phyloP scores from a whole-genome alignment of 2,329 filamentous ascomycete genomes.

The Cadophora sp. region DNA sequence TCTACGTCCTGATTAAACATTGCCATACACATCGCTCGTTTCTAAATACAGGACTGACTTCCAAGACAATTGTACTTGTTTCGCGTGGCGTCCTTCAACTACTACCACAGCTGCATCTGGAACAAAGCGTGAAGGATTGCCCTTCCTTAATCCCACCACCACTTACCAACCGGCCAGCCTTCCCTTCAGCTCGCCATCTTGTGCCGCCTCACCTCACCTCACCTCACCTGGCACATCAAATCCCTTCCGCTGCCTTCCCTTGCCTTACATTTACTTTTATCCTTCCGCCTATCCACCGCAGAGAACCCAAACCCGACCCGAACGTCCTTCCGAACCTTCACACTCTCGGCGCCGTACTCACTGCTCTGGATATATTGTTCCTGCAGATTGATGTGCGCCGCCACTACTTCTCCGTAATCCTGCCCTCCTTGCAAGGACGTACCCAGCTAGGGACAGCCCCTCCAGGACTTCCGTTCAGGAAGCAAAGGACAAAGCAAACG shows the following conservation, averaged over 20 bases:
- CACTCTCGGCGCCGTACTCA: background rate
- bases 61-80: background rate
- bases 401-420: slow-evolving; percentile 10
- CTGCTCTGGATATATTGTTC: slow-evolving; percentile 7
- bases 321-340: background rate
- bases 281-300: background rate
- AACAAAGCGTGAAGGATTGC: slow-evolving; percentile 25
- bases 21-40: background rate
- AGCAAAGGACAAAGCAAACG: background rate
- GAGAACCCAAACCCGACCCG: background rate
- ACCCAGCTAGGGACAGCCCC: background rate
- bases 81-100: slow-evolving; percentile 13
- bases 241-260: background rate
- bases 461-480: background rate
- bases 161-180: slow-evolving; percentile 1
- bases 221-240: background rate
- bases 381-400: slow-evolving; percentile 12
- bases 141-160: background rate
- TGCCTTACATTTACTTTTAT: background rate
- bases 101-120: slow-evolving; percentile 15
- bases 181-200: slow-evolving; percentile 13
- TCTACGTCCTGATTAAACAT: background rate
- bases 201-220: background rate
- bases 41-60: background rate
- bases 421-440: slow-evolving; percentile 4